phyloP scores from a whole-genome alignment of 352 stramenopile genomes.

The Globisporangium emineosum region DNA sequence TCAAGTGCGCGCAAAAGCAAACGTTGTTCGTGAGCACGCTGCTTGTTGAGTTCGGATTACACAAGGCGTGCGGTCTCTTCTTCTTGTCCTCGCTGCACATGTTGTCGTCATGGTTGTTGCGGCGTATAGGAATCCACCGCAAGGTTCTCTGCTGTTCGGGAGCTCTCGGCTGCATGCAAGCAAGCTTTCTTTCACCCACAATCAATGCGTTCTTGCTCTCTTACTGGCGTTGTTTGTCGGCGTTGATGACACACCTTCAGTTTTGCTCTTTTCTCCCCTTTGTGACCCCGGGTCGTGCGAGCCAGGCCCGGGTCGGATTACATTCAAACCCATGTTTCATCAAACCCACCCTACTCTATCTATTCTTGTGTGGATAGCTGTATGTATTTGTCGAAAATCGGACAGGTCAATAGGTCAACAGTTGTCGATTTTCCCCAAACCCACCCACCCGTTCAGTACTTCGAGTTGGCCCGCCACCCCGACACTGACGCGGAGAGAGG shows the following conservation, averaged over 20 bases:
- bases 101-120: background rate
- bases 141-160: background rate
- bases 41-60: background rate
- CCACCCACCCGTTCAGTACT: background rate
- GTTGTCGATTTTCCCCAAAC: background rate
- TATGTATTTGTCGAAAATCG: background rate
- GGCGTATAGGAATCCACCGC: background rate
- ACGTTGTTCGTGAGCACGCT: no score
- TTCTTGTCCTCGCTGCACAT: background rate
- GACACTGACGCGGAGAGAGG: conserved; percentile 13
- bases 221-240: background rate
- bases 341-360: background rate
- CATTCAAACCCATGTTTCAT: background rate
- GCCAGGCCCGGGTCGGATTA: background rate
- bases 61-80: background rate
- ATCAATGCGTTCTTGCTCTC: background rate
- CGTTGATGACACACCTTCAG: conserved; percentile 1
- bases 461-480: conserved; percentile 8
- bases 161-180: background rate
- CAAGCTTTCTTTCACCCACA: background rate
- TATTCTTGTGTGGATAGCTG: background rate
- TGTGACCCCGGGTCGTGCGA: background rate
- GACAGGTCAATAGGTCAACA: background rate
- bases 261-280: conserved; percentile 2
- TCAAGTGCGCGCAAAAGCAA: background rate